Evolutionary conservation across 768 basidiomycete genomes (phyloP).

Genomic region (Mycena sanguinolenta): DNA sequence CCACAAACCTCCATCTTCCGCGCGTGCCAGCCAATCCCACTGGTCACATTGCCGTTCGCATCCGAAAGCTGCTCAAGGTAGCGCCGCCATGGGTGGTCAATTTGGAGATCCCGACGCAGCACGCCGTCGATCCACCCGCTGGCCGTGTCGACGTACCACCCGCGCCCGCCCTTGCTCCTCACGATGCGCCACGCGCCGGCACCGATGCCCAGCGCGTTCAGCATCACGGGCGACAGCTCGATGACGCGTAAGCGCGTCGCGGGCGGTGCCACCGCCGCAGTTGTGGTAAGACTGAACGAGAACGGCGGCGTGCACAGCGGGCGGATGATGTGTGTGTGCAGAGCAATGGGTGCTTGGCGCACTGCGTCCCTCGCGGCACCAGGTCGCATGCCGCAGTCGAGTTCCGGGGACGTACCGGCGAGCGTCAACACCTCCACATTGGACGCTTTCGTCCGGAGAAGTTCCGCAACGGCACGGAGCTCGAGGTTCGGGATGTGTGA

Average conservation of each 20-base stretch:
- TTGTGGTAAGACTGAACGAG: conserved; percentile 64
- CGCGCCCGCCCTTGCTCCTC: conserved; percentile 92
- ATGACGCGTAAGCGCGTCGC: conserved; percentile 88
- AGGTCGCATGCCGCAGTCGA: conserved; percentile 67
- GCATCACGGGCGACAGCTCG: conserved; percentile 81
- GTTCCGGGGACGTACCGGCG: conserved; percentile 79
- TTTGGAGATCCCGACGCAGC: conserved; percentile 70
- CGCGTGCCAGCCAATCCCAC: conserved; percentile 94
- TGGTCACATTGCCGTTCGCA: conserved; percentile 91
- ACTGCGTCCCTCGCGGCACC: conserved; percentile 56
- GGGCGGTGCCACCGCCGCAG: conserved; percentile 53
- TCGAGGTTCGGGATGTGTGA: conserved; percentile 85
- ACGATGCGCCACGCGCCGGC: conserved; percentile 91
- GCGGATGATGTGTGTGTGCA: conserved; percentile 84
- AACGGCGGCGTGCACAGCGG: conserved; percentile 87
- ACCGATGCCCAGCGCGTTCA: conserved; percentile 81
- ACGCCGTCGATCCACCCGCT: conserved; percentile 82
- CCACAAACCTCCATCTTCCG: conserved; percentile 94
- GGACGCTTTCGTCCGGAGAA: conserved; percentile 75
- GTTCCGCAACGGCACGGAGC: conserved; percentile 73
- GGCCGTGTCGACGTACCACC: conserved; percentile 95
- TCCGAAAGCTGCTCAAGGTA: conserved; percentile 82
- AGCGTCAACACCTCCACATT: conserved; percentile 91
- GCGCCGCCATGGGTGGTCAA: conserved; percentile 74
- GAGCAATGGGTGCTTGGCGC: conserved; percentile 78